Base-by-base conservation (phyloP, 73 alveolate species). In the Effrenium voratum region DNA sequence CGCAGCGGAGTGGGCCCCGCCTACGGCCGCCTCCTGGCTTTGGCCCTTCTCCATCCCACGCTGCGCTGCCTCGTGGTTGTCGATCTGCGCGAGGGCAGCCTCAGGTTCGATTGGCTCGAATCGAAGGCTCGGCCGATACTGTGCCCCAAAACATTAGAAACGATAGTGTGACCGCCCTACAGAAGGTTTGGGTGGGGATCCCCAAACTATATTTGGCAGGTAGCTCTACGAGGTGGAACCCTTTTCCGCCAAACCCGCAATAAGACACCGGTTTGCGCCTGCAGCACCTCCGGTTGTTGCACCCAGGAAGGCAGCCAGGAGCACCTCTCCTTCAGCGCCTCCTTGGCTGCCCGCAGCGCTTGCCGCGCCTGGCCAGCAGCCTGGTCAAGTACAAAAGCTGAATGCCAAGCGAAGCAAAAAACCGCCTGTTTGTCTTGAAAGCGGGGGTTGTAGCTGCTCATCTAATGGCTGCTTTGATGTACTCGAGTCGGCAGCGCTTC, bases 51-150 rank as follows among this genome's bases (percentile, higher is more conserved):
- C 38, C 72, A 49, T 49, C 13, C 92, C 92, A 28, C 38, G 32
- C 75, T 82, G 75, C 13, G 92, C 92, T 1, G n/a, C 49, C 92
- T 82, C 92, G 0, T 72, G 92, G 15, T 72, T 82, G 38, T 49
- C 73, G 92, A 82, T 82, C 41, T 82, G 92, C 46, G 5, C 36
- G n/a, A 82, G 34, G 44, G 92, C 92, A 0, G 92, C 92, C 92
- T 82, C 75, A 22, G 34, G 68, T 36, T 75, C 40, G n/a, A n/a
- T n/a, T n/a, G n/a, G n/a, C n/a, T n/a, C n/a, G n/a, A n/a, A n/a
- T n/a, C n/a, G n/a, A n/a, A n/a, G n/a, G n/a, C n/a, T n/a, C n/a
- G n/a, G n/a, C n/a, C n/a, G n/a, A n/a, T n/a, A n/a, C n/a, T n/a
- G n/a, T n/a, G n/a, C n/a, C n/a, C n/a, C n/a, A n/a, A n/a, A n/a